These are phyloP conservation scores for Rutstroemia sp. DNA, from an alignment of 2,329 filamentous ascomycete genomes.

Conservation along the genomic window DNA sequence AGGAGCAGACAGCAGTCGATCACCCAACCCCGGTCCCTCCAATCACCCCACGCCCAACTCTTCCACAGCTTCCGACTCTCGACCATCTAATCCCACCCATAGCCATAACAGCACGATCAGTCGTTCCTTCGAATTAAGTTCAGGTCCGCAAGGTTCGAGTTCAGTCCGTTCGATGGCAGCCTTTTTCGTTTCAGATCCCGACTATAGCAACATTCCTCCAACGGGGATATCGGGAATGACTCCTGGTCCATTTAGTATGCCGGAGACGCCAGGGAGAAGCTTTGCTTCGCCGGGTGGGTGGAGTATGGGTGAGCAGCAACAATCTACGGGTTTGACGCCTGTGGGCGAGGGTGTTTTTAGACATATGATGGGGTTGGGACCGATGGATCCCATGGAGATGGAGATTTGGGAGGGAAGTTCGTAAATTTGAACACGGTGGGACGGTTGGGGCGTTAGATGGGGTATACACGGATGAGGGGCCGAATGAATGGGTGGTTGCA, in stretches of 20 bases:
- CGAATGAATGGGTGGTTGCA: not conserved
- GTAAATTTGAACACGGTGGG: not conserved
- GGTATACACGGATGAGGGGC: not conserved
- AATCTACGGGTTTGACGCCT: slow-evolving; percentile 42
- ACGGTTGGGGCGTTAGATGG: not conserved
- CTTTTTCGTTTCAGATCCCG: slow-evolving; percentile 17
- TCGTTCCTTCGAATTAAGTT: slow-evolving; percentile 46
- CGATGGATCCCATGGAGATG: slow-evolving; percentile 42
- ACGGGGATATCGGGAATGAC: slow-evolving; percentile 15
- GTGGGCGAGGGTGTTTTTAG: slow-evolving; percentile 50
- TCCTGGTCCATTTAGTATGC: slow-evolving; percentile 33
- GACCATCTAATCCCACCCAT: slow-evolving; percentile 13
- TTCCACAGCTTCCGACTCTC: slow-evolving; percentile 40
- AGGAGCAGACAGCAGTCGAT: slow-evolving; percentile 23
- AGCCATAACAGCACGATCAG: slow-evolving; percentile 32
- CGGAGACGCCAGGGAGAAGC: slow-evolving; percentile 32
- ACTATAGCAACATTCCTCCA: slow-evolving; percentile 16
- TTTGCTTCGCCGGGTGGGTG: slow-evolving; percentile 37
- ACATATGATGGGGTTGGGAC: slow-evolving; percentile 49
- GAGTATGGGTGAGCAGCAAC: slow-evolving; percentile 32
- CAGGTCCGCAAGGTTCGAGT: slow-evolving; percentile 32
- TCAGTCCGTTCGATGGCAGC: slow-evolving; percentile 24
- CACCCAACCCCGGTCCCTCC: slow-evolving; percentile 31
- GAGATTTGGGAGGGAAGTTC: slow-evolving; percentile 19
- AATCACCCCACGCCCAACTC: slow-evolving; percentile 55